phyloP scores from a whole-genome alignment of 2,329 filamentous ascomycete species.

The Neurospora sp. region DNA sequence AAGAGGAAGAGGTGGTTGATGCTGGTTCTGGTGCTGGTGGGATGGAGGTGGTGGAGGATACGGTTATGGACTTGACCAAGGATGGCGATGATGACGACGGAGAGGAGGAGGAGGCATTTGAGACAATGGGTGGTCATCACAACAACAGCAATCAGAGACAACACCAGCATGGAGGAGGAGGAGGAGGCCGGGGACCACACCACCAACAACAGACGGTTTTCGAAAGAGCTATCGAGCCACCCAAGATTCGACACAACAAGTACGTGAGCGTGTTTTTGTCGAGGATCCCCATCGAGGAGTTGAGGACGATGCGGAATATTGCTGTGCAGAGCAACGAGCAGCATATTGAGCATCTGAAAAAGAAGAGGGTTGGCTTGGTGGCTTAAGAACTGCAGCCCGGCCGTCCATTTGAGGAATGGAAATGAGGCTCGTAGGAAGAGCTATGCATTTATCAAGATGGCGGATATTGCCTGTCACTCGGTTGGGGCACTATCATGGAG shows the following conservation, averaged over 20 bases:
- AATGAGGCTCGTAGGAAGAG: neutral
- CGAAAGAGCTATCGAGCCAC: constrained; percentile 36
- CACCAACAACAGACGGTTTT: constrained; percentile 36
- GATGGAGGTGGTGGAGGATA: constrained; percentile 29
- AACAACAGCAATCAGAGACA: neutral
- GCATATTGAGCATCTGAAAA: constrained; percentile 17
- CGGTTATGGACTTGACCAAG: constrained; percentile 24
- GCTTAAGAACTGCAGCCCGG: neutral
- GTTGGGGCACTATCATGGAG: neutral
- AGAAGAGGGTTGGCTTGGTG: constrained; percentile 15
- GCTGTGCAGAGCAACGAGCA: constrained; percentile 36
- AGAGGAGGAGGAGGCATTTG: constrained; percentile 33
- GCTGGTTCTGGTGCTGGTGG: neutral
- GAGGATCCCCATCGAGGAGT: constrained; percentile 39
- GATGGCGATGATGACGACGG: constrained; percentile 12
- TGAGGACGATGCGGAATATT: constrained; percentile 39
- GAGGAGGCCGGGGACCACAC: neutral
- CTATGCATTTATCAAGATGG: neutral
- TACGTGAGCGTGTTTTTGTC: constrained; percentile 55
- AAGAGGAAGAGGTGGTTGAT: constrained; percentile 21
- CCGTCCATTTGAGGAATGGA: neutral
- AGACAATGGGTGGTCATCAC: constrained; percentile 29
- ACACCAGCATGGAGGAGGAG: neutral
- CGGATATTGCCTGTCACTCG: neutral
- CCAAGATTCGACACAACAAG: constrained; percentile 36